These are phyloP conservation scores for Candida sanyaensis DNA, from an alignment of 1,139 yeast genomes.

Conservation along the genomic window DNA sequence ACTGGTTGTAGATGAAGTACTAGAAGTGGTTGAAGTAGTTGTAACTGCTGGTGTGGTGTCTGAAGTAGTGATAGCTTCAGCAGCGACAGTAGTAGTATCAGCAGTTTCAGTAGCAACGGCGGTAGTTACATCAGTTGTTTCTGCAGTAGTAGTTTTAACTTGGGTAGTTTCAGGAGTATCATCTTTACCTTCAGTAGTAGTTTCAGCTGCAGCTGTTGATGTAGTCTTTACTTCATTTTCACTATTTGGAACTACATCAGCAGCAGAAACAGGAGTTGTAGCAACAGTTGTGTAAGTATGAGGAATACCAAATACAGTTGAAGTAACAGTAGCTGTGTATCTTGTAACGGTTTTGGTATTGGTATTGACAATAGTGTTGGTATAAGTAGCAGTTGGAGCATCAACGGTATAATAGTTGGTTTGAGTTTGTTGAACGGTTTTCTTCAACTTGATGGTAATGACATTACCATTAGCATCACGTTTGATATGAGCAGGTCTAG, in stretches of 20 bases:
- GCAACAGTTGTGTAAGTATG: slow-evolving; percentile 41
- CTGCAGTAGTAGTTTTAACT: slow-evolving; percentile 3
- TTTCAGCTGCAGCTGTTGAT: slow-evolving; percentile 2
- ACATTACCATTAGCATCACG: slow-evolving; percentile 20
- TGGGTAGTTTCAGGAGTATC: not conserved
- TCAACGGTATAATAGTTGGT: slow-evolving; percentile 37
- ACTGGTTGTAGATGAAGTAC: not conserved
- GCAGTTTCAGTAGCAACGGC: not conserved
- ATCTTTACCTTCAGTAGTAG: not conserved
- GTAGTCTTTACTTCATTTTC: slow-evolving; percentile 12
- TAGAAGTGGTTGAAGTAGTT: slow-evolving; percentile 2
- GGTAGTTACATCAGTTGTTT: slow-evolving; percentile 3
- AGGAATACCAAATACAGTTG: slow-evolving; percentile 44
- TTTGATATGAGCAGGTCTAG: slow-evolving; percentile 28
- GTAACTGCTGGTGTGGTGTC: slow-evolving; percentile 1
- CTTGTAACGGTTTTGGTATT: slow-evolving; percentile 41
- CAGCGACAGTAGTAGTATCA: not conserved
- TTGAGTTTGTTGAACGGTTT: slow-evolving; percentile 35
- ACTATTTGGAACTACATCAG: slow-evolving; percentile 14
- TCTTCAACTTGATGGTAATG: slow-evolving; percentile 37
- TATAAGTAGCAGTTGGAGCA: slow-evolving; percentile 31
- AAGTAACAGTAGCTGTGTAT: slow-evolving; percentile 49
- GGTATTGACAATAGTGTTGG: slow-evolving; percentile 32
- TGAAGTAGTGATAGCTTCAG: slow-evolving; percentile 10
- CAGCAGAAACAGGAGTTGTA: slow-evolving; percentile 27